phyloP scores from a whole-genome alignment of 1,139 yeast species.

The Saccharomycopsis hybrid region DNA sequence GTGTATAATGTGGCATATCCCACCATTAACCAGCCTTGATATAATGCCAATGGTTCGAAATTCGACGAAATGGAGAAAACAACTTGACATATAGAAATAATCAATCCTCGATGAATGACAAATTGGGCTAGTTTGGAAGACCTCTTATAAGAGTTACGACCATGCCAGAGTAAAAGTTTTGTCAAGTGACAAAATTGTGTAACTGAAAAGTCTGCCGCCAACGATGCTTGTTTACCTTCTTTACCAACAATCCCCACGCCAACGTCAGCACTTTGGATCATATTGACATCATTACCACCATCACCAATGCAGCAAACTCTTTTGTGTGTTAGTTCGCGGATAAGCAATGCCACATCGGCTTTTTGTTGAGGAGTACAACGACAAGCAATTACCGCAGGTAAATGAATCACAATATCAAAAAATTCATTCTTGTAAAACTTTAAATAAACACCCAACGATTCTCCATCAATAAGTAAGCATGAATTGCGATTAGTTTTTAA shows the following conservation, averaged over 20 bases:
- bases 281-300: slow-evolving; percentile 98
- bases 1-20: slow-evolving; percentile 97
- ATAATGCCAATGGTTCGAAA: slow-evolving; percentile 90
- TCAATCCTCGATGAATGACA: slow-evolving; percentile 90
- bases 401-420: slow-evolving; percentile 62
- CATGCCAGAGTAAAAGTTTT: slow-evolving; percentile 91
- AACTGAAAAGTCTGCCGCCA: slow-evolving; percentile 94
- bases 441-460: slow-evolving; percentile 69
- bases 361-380: slow-evolving; percentile 99
- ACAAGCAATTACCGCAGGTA: slow-evolving; percentile 95
- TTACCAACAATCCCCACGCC: slow-evolving; percentile 99
- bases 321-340: slow-evolving; percentile 73
- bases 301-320: slow-evolving; percentile 98
- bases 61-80: slow-evolving; percentile 79
- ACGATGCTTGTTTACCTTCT: slow-evolving; percentile 95
- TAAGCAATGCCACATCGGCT: slow-evolving; percentile 85
- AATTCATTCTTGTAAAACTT: slow-evolving; percentile 61
- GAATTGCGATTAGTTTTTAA: slow-evolving; percentile 60
- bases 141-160: slow-evolving; percentile 91
- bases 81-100: slow-evolving; percentile 95
- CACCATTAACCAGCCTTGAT: slow-evolving; percentile 96
- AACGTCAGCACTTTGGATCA: slow-evolving; percentile 98
- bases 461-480: slow-evolving; percentile 90
- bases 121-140: slow-evolving; percentile 94
- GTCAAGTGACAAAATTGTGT: slow-evolving; percentile 88